Conservation (phyloP, 78 protist species). For the Mastigamoeba balamuthi region DNA sequence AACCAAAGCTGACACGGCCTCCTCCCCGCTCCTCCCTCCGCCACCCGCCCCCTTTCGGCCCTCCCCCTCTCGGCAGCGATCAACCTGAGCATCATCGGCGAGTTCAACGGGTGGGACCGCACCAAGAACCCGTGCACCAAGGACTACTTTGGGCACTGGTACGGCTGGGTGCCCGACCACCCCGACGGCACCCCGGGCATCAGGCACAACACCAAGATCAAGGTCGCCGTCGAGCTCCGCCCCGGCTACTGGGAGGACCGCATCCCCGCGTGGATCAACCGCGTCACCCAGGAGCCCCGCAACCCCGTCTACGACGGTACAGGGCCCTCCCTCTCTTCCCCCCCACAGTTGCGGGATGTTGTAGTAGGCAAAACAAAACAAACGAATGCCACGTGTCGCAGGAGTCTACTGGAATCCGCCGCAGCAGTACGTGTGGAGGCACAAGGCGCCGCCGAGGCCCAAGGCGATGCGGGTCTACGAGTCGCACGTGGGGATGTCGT, state of each 20-base stretch:
- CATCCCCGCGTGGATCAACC: not conserved
- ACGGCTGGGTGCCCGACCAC: not conserved
- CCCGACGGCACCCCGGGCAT: not conserved
- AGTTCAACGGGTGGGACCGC: not conserved
- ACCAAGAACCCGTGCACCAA: not conserved
- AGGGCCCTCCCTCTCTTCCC: too few species aligned
- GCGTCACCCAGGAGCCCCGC: not conserved
- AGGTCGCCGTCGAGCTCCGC: not conserved
- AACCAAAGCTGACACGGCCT: too few species aligned
- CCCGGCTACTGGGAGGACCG: not conserved
- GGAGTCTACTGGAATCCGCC: slow-evolving; percentile 70
- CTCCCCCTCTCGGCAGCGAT: not conserved
- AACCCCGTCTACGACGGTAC: not conserved
- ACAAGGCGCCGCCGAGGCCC: slow-evolving; percentile 37
- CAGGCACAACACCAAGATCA: not conserved
- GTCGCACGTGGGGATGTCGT: slow-evolving; percentile 85
- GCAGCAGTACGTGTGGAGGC: slow-evolving; percentile 3
- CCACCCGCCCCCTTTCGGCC: too few species aligned
- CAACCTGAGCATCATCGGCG: not conserved
- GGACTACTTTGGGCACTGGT: not conserved
- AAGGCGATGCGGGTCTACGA: slow-evolving; percentile 74
- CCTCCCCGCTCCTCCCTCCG: too few species aligned
- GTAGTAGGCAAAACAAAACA: too few species aligned
- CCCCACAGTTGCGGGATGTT: too few species aligned
- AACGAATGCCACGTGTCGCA: too few species aligned